phyloP scores from a whole-genome alignment of 1,284 basidiomycete species.

The Cystobasidium sp. region DNA sequence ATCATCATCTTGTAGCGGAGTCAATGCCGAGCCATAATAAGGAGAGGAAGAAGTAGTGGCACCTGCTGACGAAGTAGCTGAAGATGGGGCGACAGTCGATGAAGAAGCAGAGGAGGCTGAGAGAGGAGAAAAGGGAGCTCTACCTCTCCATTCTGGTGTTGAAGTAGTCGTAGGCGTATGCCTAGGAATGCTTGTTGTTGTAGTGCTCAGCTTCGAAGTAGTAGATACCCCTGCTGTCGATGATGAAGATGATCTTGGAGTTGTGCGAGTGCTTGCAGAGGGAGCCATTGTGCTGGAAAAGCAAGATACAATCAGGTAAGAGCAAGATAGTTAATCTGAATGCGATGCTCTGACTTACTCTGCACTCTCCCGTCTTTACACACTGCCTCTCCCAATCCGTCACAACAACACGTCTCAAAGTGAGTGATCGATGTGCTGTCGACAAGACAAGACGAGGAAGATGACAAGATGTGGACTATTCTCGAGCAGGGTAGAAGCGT shows the following conservation, averaged over 20 bases:
- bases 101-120: background rate
- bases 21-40: background rate
- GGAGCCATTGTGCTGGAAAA: conserved; percentile 8
- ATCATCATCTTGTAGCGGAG: background rate
- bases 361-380: no score
- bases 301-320: background rate
- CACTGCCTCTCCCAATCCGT: background rate
- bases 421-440: no score
- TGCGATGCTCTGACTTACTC: background rate
- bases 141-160: conserved; percentile 8
- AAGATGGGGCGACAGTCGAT: background rate
- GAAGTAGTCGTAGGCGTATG: background rate
- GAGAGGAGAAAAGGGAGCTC: background rate
- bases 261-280: conserved; percentile 12
- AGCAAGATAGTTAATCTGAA: background rate
- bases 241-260: background rate
- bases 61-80: conserved; percentile 1
- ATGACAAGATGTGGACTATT: no score
- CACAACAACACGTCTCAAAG: background rate
- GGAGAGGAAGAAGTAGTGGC: conserved; percentile 15
- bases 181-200: background rate
- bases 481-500: no score
- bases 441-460: no score
- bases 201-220: no score
- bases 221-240: background rate